These are phyloP conservation scores for Cylindrodendrum hubeiense DNA, from an alignment of 2,329 filamentous ascomycete species.

Conservation along the genomic window DNA sequence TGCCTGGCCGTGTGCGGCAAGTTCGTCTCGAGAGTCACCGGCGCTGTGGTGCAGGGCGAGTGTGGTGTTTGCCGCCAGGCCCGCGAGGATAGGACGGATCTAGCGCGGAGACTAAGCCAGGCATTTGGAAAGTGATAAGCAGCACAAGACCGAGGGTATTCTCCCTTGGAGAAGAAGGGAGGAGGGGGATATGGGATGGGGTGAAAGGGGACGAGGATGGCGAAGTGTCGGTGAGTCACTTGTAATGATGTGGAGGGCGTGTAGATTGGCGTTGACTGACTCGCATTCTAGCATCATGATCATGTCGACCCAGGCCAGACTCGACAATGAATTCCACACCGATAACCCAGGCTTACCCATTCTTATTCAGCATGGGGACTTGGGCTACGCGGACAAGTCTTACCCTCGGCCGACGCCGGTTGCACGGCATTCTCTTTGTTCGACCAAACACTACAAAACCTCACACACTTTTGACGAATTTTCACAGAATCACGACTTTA, in stretches of 20 bases:
- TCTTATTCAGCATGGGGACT: background rate
- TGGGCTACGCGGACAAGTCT: background rate
- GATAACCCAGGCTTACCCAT: too few species aligned
- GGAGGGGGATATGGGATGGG: background rate
- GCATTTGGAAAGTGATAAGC: conserved; percentile 38
- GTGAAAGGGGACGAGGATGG: background rate
- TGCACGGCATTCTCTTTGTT: background rate
- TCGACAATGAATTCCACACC: background rate
- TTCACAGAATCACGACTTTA: conserved; percentile 11
- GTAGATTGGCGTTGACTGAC: conserved; percentile 1
- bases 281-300: background rate
- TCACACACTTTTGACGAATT: background rate
- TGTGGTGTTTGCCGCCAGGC: conserved; percentile 41
- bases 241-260: background rate
- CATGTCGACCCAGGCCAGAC: background rate
- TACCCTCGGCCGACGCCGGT: background rate
- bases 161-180: background rate
- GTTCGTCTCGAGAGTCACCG: conserved; percentile 44
- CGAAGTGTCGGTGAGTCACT: conserved; percentile 7
- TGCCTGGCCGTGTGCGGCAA: conserved; percentile 42
- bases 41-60: conserved; percentile 38
- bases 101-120: conserved; percentile 38
- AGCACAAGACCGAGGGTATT: conserved; percentile 11
- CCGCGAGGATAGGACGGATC: conserved; percentile 35
- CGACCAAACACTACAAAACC: background rate